These are phyloP conservation scores for Onygena corvina DNA, from an alignment of 2,329 filamentous ascomycete genomes.

Conservation along the genomic window DNA sequence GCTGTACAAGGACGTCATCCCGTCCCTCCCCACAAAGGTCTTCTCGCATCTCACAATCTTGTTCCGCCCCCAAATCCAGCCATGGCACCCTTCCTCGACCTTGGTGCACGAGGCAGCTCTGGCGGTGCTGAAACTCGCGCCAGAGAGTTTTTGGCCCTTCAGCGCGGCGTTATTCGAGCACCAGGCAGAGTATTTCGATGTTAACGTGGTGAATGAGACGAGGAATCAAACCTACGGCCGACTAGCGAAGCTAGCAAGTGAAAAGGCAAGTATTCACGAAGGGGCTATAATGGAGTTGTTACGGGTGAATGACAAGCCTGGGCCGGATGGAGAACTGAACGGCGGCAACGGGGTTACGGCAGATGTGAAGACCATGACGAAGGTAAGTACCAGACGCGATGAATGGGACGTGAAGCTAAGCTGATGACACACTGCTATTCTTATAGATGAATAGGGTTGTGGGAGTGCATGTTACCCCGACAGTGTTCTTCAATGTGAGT, in stretches of 20 bases:
- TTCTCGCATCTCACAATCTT: constrained; percentile 56
- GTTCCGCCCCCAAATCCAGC: constrained; percentile 84
- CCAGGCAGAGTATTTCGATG: constrained; percentile 74
- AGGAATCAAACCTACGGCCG: constrained; percentile 74
- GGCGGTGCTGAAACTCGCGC: constrained; percentile 60
- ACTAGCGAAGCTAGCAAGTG: constrained; percentile 57
- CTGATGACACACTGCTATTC: background rate
- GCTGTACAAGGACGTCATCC: constrained; percentile 53
- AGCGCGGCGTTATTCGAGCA: constrained; percentile 54
- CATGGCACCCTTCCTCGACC: constrained; percentile 83
- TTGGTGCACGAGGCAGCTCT: constrained; percentile 61
- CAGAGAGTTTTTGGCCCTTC: constrained; percentile 69
- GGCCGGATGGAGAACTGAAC: constrained; percentile 58
- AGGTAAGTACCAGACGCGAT: constrained; percentile 39
- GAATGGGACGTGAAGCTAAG: background rate
- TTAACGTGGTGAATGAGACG: constrained; percentile 67
- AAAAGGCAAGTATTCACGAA: constrained; percentile 54
- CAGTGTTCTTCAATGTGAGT: constrained; percentile 64
- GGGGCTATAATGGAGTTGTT: constrained; percentile 57
- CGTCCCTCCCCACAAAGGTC: constrained; percentile 51
- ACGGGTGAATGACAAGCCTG: constrained; percentile 55
- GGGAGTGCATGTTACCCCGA: constrained; percentile 83
- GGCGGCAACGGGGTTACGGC: constrained; percentile 68
- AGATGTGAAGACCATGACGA: constrained; percentile 73
- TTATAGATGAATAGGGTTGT: constrained; percentile 51